Base-by-base conservation (phyloP, 345 rosid genomes). In the Psidium friedrichsthalianum region DNA sequence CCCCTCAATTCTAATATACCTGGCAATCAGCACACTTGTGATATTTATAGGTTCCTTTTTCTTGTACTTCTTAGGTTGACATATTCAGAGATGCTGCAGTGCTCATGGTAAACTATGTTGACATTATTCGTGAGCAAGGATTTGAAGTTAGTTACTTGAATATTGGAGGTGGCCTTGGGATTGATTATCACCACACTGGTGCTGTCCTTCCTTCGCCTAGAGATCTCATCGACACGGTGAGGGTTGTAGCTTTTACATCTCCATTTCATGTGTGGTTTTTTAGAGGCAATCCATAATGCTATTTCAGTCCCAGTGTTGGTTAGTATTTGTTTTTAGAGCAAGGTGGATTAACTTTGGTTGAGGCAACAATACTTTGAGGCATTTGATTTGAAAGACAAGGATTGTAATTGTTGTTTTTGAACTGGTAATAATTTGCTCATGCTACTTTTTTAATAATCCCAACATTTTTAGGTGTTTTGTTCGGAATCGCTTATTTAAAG, bases 141-240 rank as follows among this genome's bases (percentile, higher is more conserved):
- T 97, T 97, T 88, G 95, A 96, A 88, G 91, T 96, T 85, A 84
- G 93, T 87, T 94, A 95, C 90, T 90, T 97, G 88, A 97, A 97
- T 90, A 96, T 97, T 88, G 99, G 99, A 86, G 99, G 98, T 85
- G 99, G 98, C 87, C 92, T 97, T 87, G 99, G 99, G 85, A 97
- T 97, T 85, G 99, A 97, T 91, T 97, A 97, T 86, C 89, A 95
- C 86, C 99, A 97, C 85, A 84, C 90, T 22, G 95, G 98, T 42
- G 98, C 98, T 53, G 86, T 96, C 86, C 97, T 97, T 88, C 99
- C 99, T 80, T 90, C 92, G 59, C 99, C 99, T 47, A 94, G 93
- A 93, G 98, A 96, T 90, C 99, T 97, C 87, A 95, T 97, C 82
- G 88, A 96, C 92, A 97, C 99, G 0, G 98, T 97, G 86, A 93